Base-by-base conservation (phyloP, 2,329 filamentous ascomycete genomes). In the Exophiala mesophila region DNA sequence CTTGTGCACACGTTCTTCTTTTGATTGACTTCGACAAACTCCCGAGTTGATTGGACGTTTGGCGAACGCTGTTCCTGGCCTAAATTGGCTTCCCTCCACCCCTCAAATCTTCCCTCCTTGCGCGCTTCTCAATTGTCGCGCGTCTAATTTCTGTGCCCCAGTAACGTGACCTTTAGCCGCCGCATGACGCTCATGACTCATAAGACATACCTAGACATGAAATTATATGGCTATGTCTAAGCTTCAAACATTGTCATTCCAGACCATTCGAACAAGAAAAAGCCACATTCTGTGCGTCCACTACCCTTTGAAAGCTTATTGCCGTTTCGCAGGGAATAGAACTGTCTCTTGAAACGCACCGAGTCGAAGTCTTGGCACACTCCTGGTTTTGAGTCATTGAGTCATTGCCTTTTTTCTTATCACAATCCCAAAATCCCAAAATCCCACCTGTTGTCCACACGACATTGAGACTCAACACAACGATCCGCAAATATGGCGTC, bases 401-500 rank as follows among this genome's bases (percentile, higher is more conserved):
- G n/a, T n/a, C n/a, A n/a, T n/a, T n/a, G 7, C 23, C 23, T 26
- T 26, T 26, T 26, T 26, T 26, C 23, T 26, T 26, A 26, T 26
- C 23, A 26, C 23, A 26, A 26, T 26, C 12, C 23, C 23, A 26
- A 26, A 26, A 26, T 12, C 23, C 23, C 6, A 6, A 12, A 26
- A 26, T 7, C 23, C 23, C 23, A 12, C 23, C 23, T n/a, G 12
- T 26, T 26, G 23, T 13, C 17, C 15, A 23, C 4, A 26, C 23
- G 12, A 26, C 12, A 6, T 12, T 12, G 12, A 26, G 23, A 26
- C 23, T n/a, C 23, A 26, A 12, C 23, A 7, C 12, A 6, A 26
- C 23, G 7, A 26, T 15, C 17, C 12, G 7, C 18, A 20, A 45
- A 30, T 29, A 68, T 66, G 65, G 56, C 58, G 29, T 69, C 46